phyloP scores from a whole-genome alignment of 441 rosid species.

The Erodium moschatum region DNA sequence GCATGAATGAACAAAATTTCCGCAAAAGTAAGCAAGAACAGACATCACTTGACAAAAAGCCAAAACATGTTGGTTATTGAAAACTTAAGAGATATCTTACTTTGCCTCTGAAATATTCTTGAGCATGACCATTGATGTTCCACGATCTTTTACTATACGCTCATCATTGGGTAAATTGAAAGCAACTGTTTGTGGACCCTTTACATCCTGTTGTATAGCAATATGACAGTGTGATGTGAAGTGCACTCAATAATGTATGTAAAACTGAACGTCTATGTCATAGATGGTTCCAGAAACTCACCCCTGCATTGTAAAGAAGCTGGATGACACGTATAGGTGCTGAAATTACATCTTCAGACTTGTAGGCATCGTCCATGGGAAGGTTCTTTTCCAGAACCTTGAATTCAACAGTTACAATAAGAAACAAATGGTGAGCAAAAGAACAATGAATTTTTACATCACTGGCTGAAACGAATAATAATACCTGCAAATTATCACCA shows the following conservation, averaged over 20 bases:
- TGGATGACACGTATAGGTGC: slow-evolving; percentile 93
- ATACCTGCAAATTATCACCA: slow-evolving; percentile 76
- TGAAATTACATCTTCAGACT: slow-evolving; percentile 63
- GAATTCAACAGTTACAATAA: slow-evolving; percentile 23
- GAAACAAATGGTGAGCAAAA: slow-evolving; percentile 9
- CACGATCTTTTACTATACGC: slow-evolving; percentile 74
- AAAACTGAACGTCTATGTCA: neutral
- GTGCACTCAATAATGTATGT: neutral
- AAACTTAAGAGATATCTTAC: slow-evolving; percentile 33
- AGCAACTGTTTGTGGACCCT: slow-evolving; percentile 95
- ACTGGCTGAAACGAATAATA: slow-evolving; percentile 15
- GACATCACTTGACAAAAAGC: slow-evolving; percentile 12
- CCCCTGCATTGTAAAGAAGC: slow-evolving; percentile 80
- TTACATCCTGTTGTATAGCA: slow-evolving; percentile 61
- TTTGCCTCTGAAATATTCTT: slow-evolving; percentile 85
- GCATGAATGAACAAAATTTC: slow-evolving; percentile 5
- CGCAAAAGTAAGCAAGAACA: slow-evolving; percentile 17
- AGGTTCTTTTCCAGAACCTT: slow-evolving; percentile 78
- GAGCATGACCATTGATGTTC: slow-evolving; percentile 95
- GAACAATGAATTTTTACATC: slow-evolving; percentile 2
- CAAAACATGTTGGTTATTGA: slow-evolving; percentile 12
- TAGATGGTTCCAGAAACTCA: slow-evolving; percentile 32
- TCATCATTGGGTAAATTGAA: slow-evolving; percentile 94
- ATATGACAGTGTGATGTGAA: neutral
- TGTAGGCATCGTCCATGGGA: slow-evolving; percentile 64